A percentile compares a stretch with the other conserved stretches of the same genome.
Evolutionary conservation across 805 yeast species (phyloP).

Genomic region (Maudiozyma barnettii): DNA sequence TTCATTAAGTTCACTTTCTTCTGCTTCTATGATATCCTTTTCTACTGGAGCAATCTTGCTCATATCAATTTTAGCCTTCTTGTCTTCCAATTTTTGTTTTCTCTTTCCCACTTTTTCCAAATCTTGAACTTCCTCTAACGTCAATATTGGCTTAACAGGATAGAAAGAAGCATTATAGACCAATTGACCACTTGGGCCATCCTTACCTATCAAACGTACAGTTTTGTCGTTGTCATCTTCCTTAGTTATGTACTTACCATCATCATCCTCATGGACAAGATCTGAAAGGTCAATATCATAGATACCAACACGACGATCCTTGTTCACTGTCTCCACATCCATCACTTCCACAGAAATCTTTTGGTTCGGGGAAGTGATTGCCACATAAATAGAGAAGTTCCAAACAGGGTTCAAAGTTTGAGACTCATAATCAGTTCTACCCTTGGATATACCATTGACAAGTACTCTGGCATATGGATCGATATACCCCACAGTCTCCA

Average conservation of each 20-base stretch:
- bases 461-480: constrained; percentile 85
- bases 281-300: constrained; percentile 61
- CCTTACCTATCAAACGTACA: constrained; percentile 58
- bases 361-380: constrained; percentile 77
- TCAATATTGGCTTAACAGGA: constrained; percentile 72
- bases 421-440: constrained; percentile 62
- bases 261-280: constrained; percentile 48
- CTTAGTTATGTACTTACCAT: constrained; percentile 55
- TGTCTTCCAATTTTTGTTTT: constrained; percentile 30
- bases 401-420: constrained; percentile 72
- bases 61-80: constrained; percentile 27
- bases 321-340: constrained; percentile 76
- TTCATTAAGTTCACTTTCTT: constrained; percentile 26
- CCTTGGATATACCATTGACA: constrained; percentile 65
- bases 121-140: constrained; percentile 62
- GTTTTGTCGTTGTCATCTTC: constrained; percentile 46
- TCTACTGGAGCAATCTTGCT: constrained; percentile 24
- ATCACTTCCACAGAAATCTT: constrained; percentile 76
- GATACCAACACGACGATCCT: constrained; percentile 81
- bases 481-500: constrained; percentile 81
- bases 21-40: constrained; percentile 24
- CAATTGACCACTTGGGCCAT: constrained; percentile 77
- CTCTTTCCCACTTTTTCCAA: constrained; percentile 36
- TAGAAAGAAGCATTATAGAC: constrained; percentile 70
- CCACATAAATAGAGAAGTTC: constrained; percentile 74